Evolutionary conservation across 2,329 filamentous ascomycete species (phyloP).

Genomic region (Alternaria sp.): DNA sequence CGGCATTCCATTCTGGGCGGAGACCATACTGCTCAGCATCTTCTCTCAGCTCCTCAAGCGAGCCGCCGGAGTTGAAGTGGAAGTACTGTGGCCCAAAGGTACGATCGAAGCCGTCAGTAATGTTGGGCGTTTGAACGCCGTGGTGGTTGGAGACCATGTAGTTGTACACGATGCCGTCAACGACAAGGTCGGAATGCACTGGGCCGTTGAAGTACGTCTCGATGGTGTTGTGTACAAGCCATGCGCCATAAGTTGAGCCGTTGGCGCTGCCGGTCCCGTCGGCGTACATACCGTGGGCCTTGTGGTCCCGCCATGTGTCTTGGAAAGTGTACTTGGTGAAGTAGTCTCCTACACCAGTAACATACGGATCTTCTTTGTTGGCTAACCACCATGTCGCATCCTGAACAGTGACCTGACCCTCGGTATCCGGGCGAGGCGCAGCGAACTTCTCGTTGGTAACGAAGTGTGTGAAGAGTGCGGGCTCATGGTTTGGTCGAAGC

Average conservation of each 20-base stretch:
- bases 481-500: constrained; percentile 65
- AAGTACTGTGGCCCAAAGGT: constrained; percentile 72
- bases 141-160: constrained; percentile 66
- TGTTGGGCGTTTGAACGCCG: constrained; percentile 69
- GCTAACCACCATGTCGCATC: constrained; percentile 71
- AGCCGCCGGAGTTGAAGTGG: constrained; percentile 67
- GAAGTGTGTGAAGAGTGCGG: constrained; percentile 67
- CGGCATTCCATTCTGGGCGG: constrained; percentile 62
- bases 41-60: constrained; percentile 55
- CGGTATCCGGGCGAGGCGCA: constrained; percentile 61
- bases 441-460: constrained; percentile 64
- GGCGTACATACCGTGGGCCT: constrained; percentile 64
- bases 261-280: constrained; percentile 62
- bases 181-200: constrained; percentile 68
- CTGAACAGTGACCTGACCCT: constrained; percentile 61
- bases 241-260: constrained; percentile 65
- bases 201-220: constrained; percentile 71
- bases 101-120: constrained; percentile 69
- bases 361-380: constrained; percentile 64
- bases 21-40: constrained; percentile 62
- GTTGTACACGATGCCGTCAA: constrained; percentile 72
- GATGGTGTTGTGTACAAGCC: constrained; percentile 70
- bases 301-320: constrained; percentile 66
- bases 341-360: constrained; percentile 65
- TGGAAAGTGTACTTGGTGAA: constrained; percentile 73